A percentile compares a stretch with the other conserved stretches of the same genome.
These are phyloP conservation scores for Blastobotrys capitulatus DNA, from an alignment of 1,139 yeast genomes.

Conservation along the genomic window DNA sequence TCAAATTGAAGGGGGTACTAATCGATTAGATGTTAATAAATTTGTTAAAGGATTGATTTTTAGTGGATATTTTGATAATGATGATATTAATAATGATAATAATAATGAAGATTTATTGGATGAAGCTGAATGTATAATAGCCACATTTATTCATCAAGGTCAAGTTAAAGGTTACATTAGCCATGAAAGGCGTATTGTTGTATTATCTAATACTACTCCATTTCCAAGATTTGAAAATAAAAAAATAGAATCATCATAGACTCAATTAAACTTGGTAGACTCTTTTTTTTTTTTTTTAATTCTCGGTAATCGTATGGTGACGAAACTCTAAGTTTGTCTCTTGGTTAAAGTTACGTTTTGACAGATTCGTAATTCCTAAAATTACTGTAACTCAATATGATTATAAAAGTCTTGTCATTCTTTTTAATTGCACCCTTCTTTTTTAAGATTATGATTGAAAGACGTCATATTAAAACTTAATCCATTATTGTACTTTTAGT, in stretches of 20 bases:
- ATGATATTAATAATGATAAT: slow-evolving; percentile 17
- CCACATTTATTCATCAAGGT: slow-evolving; percentile 59
- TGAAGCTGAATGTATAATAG: slow-evolving; percentile 66
- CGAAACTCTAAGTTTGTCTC: neutral
- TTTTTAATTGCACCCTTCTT: no score
- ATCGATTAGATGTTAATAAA: slow-evolving; percentile 45
- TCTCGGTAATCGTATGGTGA: neutral
- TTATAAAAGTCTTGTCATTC: no score
- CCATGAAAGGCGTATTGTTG: slow-evolving; percentile 67
- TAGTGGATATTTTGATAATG: slow-evolving; percentile 21
- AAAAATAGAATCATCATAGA: neutral
- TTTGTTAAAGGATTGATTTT: slow-evolving; percentile 45
- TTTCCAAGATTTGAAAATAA: slow-evolving; percentile 44
- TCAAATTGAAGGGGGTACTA: slow-evolving; percentile 31
- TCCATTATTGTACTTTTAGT: no score
- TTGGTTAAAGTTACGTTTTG: no score
- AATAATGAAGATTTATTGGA: slow-evolving; percentile 33
- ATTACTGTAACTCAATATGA: no score
- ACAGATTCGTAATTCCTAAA: no score
- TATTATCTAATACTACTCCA: slow-evolving; percentile 67
- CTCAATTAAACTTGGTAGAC: no score
- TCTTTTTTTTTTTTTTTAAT: neutral
- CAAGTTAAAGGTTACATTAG: slow-evolving; percentile 78
- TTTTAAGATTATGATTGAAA: no score
- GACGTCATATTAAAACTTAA: no score